Conservation (phyloP, 768 basidiomycete species). For the Fomitopsis serialis region DNA sequence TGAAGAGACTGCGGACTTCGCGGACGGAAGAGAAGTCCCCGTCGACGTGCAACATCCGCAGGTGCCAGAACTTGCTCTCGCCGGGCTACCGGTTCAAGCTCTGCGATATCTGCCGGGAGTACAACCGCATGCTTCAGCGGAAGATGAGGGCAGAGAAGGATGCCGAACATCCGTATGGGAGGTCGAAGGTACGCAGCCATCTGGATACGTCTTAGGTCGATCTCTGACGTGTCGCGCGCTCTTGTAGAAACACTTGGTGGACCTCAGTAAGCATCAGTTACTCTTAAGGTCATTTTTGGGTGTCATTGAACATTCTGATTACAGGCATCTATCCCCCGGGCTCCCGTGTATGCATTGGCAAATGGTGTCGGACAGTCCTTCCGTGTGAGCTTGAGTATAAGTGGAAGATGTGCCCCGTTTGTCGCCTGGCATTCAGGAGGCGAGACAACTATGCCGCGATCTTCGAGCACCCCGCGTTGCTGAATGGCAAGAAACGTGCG, state of each 20-base stretch:
- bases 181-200: neutral
- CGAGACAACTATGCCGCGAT: neutral
- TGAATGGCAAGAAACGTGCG: neutral
- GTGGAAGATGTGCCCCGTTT: slow-evolving; percentile 16
- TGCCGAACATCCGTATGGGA: neutral
- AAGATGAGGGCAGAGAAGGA: neutral
- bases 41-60: slow-evolving; percentile 8
- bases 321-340: slow-evolving; percentile 2
- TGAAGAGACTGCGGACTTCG: neutral
- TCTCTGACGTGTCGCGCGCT: too few species aligned
- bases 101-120: slow-evolving; percentile 14
- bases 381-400: slow-evolving; percentile 12
- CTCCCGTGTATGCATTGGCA: slow-evolving; percentile 12
- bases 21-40: neutral
- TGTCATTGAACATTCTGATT: neutral
- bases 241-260: too few species aligned
- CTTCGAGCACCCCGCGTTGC: neutral
- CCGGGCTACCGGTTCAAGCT: slow-evolving; percentile 10
- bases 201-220: too few species aligned
- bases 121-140: slow-evolving; percentile 3
- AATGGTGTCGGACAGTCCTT: slow-evolving; percentile 12
- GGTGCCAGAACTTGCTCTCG: slow-evolving; percentile 17
- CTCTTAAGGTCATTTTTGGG: neutral
- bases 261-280: neutral
- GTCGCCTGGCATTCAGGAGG: slow-evolving; percentile 7